Conservation (phyloP, 179 eudicot species). For the Vitellaria paradoxa region DNA sequence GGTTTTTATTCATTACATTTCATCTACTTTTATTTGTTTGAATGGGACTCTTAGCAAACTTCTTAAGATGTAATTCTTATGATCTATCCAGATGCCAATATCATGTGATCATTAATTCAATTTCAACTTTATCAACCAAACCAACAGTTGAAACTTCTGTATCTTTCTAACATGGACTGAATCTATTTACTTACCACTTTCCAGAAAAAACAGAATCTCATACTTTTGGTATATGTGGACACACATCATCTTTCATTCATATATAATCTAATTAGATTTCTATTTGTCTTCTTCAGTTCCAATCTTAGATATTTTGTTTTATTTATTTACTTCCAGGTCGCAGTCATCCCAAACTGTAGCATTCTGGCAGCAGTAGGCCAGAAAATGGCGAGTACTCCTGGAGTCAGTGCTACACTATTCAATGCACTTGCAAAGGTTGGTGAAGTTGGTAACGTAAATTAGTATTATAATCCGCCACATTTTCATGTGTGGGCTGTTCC, state of each 20-base stretch:
- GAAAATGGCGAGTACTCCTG: constrained; percentile 99
- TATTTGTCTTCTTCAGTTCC: constrained; percentile 1
- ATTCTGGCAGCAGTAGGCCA: constrained; percentile 98
- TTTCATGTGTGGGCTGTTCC: background rate
- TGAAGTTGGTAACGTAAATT: background rate
- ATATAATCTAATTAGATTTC: constrained; percentile 4
- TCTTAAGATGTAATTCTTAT: background rate
- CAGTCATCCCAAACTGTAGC: constrained; percentile 86
- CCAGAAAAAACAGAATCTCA: background rate
- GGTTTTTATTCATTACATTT: background rate
- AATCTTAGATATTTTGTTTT: constrained; percentile 7
- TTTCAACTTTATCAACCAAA: background rate
- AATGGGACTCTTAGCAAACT: background rate
- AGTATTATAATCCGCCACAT: background rate
- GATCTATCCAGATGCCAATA: background rate
- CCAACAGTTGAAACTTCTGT: background rate
- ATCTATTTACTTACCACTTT: background rate
- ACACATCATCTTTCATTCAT: background rate
- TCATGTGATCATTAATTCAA: background rate
- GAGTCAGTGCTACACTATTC: constrained; percentile 97
- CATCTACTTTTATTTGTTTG: background rate
- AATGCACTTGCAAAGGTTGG: constrained; percentile 91
- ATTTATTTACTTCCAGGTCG: constrained; percentile 72
- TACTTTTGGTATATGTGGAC: background rate
- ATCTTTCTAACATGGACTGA: background rate